Conservation (phyloP, 495 filamentous ascomycete genomes). For the Penicillium coprophilum region DNA sequence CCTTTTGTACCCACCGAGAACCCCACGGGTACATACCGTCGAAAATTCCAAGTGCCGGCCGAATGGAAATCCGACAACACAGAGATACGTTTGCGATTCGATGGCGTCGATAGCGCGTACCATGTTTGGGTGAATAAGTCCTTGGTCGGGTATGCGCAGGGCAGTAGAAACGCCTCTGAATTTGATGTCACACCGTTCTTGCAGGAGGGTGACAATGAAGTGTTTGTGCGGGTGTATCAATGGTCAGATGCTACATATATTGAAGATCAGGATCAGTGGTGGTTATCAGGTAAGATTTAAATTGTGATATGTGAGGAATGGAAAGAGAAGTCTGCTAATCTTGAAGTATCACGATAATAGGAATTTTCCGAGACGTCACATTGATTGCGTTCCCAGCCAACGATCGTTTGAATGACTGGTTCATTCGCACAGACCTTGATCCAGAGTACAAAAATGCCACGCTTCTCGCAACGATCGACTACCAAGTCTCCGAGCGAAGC, state of each 20-base stretch:
- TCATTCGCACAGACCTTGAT: conserved; percentile 55
- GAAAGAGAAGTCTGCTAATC: background rate
- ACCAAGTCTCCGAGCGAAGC: background rate
- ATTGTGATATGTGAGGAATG: background rate
- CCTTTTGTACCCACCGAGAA: conserved; percentile 60
- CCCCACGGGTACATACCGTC: conserved; percentile 61
- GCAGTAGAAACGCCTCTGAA: conserved; percentile 61
- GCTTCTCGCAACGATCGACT: conserved; percentile 5
- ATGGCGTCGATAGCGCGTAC: conserved; percentile 67
- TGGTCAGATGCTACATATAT: conserved; percentile 65
- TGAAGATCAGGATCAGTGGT: conserved; percentile 64
- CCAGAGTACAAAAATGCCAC: conserved; percentile 50
- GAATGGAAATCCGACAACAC: conserved; percentile 20
- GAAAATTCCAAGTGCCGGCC: conserved; percentile 50
- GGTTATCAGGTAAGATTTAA: conserved; percentile 45
- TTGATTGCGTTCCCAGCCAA: conserved; percentile 54
- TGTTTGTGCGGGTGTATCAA: conserved; percentile 60
- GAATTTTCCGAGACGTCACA: conserved; percentile 68
- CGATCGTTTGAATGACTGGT: conserved; percentile 58
- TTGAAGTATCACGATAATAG: conserved; percentile 19
- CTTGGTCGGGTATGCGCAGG: conserved; percentile 64
- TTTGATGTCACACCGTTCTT: conserved; percentile 57
- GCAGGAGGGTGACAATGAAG: conserved; percentile 44
- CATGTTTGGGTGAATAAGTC: conserved; percentile 62
- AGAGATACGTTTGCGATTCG: conserved; percentile 59